These are phyloP conservation scores for Pichia sp. DNA, from an alignment of 1,139 yeast genomes.

Conservation along the genomic window DNA sequence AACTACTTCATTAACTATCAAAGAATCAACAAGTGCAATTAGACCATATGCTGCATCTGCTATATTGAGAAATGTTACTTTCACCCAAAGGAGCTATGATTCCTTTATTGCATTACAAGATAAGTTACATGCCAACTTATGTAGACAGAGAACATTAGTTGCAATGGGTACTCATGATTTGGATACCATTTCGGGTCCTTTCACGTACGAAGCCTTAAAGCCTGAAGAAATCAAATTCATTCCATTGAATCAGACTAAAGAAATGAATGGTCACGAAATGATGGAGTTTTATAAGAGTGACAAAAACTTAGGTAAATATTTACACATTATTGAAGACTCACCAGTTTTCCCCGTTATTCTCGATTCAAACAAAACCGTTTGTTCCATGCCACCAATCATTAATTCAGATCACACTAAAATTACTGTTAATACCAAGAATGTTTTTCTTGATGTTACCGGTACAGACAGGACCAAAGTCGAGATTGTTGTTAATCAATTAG, in stretches of 20 bases:
- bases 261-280: slow-evolving; percentile 67
- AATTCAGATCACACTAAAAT: slow-evolving; percentile 90
- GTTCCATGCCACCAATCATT: slow-evolving; percentile 95
- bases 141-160: slow-evolving; percentile 94
- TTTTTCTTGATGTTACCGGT: slow-evolving; percentile 91
- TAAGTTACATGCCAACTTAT: slow-evolving; percentile 87
- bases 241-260: slow-evolving; percentile 81
- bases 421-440: slow-evolving; percentile 73
- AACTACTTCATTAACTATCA: slow-evolving; percentile 59
- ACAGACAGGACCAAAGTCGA: slow-evolving; percentile 92
- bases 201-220: slow-evolving; percentile 77
- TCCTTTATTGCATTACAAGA: slow-evolving; percentile 96
- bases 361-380: slow-evolving; percentile 70
- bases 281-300: slow-evolving; percentile 90
- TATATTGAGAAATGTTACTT: slow-evolving; percentile 70
- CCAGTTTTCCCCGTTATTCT: slow-evolving; percentile 88
- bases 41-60: slow-evolving; percentile 97
- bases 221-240: slow-evolving; percentile 73
- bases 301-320: slow-evolving; percentile 80
- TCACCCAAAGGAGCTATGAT: slow-evolving; percentile 79
- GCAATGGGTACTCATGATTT: slow-evolving; percentile 98
- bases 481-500: slow-evolving; percentile 82
- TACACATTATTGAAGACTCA: slow-evolving; percentile 80
- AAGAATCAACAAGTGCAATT: slow-evolving; percentile 59
- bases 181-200: slow-evolving; percentile 75